These are phyloP conservation scores for Triticum aestivum DNA, from an alignment of 176 grass and related monocot species.

Conservation along the genomic window DNA sequence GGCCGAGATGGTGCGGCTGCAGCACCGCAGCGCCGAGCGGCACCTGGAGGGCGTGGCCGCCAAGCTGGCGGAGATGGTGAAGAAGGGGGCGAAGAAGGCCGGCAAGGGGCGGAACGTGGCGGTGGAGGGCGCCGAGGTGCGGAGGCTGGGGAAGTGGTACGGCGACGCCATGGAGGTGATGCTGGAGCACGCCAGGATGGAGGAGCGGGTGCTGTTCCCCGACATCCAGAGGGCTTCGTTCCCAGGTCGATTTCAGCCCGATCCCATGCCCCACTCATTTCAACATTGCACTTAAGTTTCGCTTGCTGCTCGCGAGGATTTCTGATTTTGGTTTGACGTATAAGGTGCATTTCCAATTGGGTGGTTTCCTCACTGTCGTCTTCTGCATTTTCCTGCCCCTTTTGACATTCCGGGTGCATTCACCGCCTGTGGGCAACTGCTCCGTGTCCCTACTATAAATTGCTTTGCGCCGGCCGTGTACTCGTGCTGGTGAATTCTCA, in stretches of 20 bases:
- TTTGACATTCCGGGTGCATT: conserved; percentile 13
- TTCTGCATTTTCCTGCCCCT: neutral
- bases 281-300: neutral
- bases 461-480: neutral
- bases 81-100: conserved; percentile 54
- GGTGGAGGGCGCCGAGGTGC: conserved; percentile 56
- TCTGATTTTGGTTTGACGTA: neutral
- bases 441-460: neutral
- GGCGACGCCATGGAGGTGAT: conserved; percentile 82
- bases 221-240: conserved; percentile 63
- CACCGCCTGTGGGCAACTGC: neutral
- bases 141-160: conserved; percentile 70
- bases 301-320: neutral
- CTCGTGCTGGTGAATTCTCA: neutral
- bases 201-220: conserved; percentile 87
- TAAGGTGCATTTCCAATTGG: conserved; percentile 6
- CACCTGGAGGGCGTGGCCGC: conserved; percentile 72
- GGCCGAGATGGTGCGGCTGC: conserved; percentile 67
- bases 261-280: neutral
- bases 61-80: conserved; percentile 61
- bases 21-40: conserved; percentile 78
- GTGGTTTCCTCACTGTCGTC: neutral
- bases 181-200: conserved; percentile 99
- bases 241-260: conserved; percentile 44
- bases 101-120: conserved; percentile 36